These are phyloP conservation scores for Torulaspora quercuum DNA, from an alignment of 805 yeast species.

Conservation along the genomic window DNA sequence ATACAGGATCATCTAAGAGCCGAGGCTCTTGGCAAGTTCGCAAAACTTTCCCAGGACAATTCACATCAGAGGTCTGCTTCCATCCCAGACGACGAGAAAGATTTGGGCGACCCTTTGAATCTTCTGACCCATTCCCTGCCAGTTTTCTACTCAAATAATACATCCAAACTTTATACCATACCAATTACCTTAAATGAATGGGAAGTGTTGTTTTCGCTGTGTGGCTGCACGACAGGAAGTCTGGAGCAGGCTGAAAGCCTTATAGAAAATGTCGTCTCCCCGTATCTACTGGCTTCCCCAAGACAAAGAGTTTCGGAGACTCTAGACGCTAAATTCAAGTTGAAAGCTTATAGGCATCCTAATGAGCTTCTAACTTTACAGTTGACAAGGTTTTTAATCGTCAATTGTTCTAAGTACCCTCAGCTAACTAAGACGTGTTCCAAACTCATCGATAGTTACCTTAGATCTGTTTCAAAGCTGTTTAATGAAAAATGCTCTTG, in stretches of 20 bases:
- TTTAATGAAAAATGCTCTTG: conserved; percentile 17
- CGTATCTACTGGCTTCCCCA: conserved; percentile 51
- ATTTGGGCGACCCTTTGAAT: conserved; percentile 8
- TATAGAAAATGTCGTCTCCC: conserved; percentile 42
- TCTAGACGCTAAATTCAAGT: conserved; percentile 34
- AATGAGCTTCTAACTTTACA: conserved; percentile 40
- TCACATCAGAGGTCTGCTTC: conserved; percentile 2
- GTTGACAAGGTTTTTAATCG: conserved; percentile 35
- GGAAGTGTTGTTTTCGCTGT: conserved; percentile 53
- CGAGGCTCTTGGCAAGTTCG: conserved; percentile 26
- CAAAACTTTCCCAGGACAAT: conserved; percentile 16
- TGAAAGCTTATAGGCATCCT: conserved; percentile 38
- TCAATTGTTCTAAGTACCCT: conserved; percentile 30
- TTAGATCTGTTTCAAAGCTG: conserved; percentile 19
- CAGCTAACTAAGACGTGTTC: conserved; percentile 21
- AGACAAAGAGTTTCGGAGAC: conserved; percentile 46
- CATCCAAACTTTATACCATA: conserved; percentile 33
- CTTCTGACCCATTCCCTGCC: conserved; percentile 30
- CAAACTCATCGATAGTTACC: conserved; percentile 27
- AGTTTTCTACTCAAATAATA: conserved; percentile 26
- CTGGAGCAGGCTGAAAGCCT: conserved; percentile 39
- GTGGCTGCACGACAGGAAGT: conserved; percentile 38
- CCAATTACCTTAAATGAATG: conserved; percentile 50
- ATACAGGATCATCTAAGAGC: conserved; percentile 22
- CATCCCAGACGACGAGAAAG: background rate